Percentiles rank a stretch among this genome's conserved stretches.
Evolutionary conservation across 2,329 filamentous ascomycete genomes (phyloP).

Genomic region (Cladosporium colombiae): DNA sequence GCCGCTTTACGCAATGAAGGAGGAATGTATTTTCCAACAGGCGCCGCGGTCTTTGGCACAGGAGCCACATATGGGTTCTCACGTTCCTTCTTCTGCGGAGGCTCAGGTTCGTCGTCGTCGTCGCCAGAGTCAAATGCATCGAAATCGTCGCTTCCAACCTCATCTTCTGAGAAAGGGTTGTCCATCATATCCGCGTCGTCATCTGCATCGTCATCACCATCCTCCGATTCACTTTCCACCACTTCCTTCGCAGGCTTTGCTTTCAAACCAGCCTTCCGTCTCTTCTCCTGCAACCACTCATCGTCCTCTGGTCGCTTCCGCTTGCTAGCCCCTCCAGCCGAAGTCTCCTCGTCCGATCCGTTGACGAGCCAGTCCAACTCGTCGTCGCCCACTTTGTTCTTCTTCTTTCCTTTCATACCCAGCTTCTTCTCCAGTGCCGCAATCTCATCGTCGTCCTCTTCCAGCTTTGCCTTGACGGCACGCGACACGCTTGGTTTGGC

Average conservation of each 20-base stretch:
- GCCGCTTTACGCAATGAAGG: slow-evolving; percentile 73
- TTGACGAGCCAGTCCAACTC: slow-evolving; percentile 78
- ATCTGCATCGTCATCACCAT: slow-evolving; percentile 38
- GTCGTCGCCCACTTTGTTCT: slow-evolving; percentile 76
- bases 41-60: slow-evolving; percentile 41
- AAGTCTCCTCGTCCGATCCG: slow-evolving; percentile 55
- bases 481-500: slow-evolving; percentile 16
- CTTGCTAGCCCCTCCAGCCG: slow-evolving; percentile 49
- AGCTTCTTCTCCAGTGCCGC: slow-evolving; percentile 83
- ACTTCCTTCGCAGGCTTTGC: slow-evolving; percentile 31
- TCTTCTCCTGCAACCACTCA: slow-evolving; percentile 61
- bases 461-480: slow-evolving; percentile 55
- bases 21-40: slow-evolving; percentile 77
- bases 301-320: slow-evolving; percentile 60
- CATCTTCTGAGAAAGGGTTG: slow-evolving; percentile 38
- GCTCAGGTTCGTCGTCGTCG: slow-evolving; percentile 30
- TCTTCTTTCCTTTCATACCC: slow-evolving; percentile 77
- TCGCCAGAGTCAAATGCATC: slow-evolving; percentile 37
- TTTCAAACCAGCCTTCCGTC: slow-evolving; percentile 50
- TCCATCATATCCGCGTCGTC: slow-evolving; percentile 42
- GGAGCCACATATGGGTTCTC: slow-evolving; percentile 93
- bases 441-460: slow-evolving; percentile 85
- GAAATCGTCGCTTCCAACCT: slow-evolving; percentile 35
- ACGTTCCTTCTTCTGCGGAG: slow-evolving; percentile 50
- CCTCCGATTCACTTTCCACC: slow-evolving; percentile 26